Evolutionary conservation across 495 filamentous ascomycete species (phyloP), one percentile per base, ranked within the genome.

Genomic region (Xylaria longipes): DNA sequence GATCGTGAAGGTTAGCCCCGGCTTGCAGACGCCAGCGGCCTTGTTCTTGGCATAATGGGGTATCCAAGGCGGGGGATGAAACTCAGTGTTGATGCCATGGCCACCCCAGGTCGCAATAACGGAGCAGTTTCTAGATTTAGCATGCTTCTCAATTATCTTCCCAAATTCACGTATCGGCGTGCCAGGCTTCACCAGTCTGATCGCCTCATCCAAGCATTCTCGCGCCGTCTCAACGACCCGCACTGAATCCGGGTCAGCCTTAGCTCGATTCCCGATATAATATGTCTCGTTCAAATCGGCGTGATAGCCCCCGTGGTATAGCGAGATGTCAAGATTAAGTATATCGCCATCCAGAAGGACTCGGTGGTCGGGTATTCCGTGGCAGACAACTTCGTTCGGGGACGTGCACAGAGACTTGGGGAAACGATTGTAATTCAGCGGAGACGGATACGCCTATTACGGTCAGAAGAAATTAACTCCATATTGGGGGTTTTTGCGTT

Each of bases 401-500:
- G 94, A 97, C 0, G 95, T 97, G 81, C 95, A 98, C 45, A 97
- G 91, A 2, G 95, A 98, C 84, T 98, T 98, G 67, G 95, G 95
- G 85, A 97, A 98, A 79, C 93, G 86, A 83, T 90, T 89, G 79
- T 98, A 98, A 83, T 98, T 98, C 15, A 98, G 83, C 0, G 94
- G 93, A 0, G 95, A 98, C 0, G 95, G 95, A 77, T 98, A 98
- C 9, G 94, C 92, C 95, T 98, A 67, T 11, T 25, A 22, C 5
- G 4, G 68, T 77, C n/a, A 69, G 11, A 65, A 76, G 31, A 74
- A 33, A 50, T 12, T 29, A 29, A 9, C 0, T 31, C 1, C 22
- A 5, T 6, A 22, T 31, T 25, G 25, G 8, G 63, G 0, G 12
- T 1, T 1, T 4, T 7, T 37, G 12, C 1, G 1, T 20, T 82